Percentiles rank a stretch among this genome's conserved stretches.
These are phyloP conservation scores for Erigeron philadelphicus DNA, from an alignment of 140 eudicot genomes.

Conservation along the genomic window DNA sequence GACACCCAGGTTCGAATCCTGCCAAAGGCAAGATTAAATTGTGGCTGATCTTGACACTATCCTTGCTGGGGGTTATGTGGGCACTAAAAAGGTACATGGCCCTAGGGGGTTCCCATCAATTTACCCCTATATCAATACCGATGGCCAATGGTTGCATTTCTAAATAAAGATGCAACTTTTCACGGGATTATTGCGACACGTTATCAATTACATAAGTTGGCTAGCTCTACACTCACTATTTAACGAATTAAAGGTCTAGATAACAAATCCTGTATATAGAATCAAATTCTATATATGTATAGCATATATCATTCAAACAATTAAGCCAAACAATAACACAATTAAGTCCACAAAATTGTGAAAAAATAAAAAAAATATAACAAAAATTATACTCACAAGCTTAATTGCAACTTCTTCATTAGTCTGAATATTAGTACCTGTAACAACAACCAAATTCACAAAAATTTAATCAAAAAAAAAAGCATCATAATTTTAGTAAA, in stretches of 20 bases:
- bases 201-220: background rate
- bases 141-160: too few relatives aligned
- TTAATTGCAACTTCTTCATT: conserved; percentile 89
- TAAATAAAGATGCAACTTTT: background rate
- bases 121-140: too few relatives aligned
- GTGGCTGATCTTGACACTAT: too few relatives aligned
- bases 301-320: background rate
- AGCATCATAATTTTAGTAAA: background rate
- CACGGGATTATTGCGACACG: background rate
- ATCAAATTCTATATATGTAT: background rate
- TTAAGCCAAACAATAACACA: conserved; percentile 10
- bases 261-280: background rate
- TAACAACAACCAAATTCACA: conserved; percentile 21
- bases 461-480: background rate
- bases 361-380: background rate
- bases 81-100: too few relatives aligned
- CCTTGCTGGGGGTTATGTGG: too few relatives aligned
- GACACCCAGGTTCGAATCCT: too few relatives aligned
- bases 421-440: conserved; percentile 85
- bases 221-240: too few relatives aligned
- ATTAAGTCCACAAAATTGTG: background rate
- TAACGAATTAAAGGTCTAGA: background rate
- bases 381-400: conserved; percentile 58
- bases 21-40: too few relatives aligned
- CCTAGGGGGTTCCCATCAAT: too few relatives aligned